Evolutionary conservation across 768 basidiomycete species (phyloP), one percentile per base, ranked within the genome.

Genomic region (Macrolepiota fuliginosa): DNA sequence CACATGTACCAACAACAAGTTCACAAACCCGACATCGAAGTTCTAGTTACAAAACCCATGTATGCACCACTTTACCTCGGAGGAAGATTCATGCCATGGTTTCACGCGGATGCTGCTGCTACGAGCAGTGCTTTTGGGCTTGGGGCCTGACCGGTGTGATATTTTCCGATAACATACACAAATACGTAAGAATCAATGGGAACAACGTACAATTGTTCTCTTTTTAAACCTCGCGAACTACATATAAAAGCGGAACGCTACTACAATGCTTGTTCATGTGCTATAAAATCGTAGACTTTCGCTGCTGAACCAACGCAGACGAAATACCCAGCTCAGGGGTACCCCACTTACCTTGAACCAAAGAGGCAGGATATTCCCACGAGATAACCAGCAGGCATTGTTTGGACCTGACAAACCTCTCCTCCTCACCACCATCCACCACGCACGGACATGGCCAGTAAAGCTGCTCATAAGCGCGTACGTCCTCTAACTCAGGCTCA

Each of bases 391-490:
- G 19, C 35, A 24, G 53, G 19, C 13, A 11, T 45, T 45, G 42
- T 45, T 45, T 45, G n/a, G 15, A 45, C 45, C 42, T 52, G 42
- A 37, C 42, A 24, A 49, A 54, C 36, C 19, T 22, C 67, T 67
- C 65, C 62, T 65, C 66, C 68, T 68, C 68, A 69, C 65, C 69
- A 68, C 58, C 63, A 65, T 56, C 61, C 58, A 62, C 60, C 62
- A 37, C 47, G 39, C 53, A 45, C 36, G 54, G 45, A 58, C 27
- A 94, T 94, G 91, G 90, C 92, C 46, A 88, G 84, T 73, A 93
- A 93, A 79, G 88, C 91, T 58, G 91, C 92, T 59, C 85, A 90
- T 73, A 94, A 91, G 79, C 89, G 92, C 70, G 91, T 93, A 72
- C 58, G 70, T 73, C 58, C 24, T 2, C 10, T 4, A 47, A 42